These are phyloP conservation scores for Phytopythium oedochilum DNA, from an alignment of 352 stramenopile species.

Conservation along the genomic window DNA sequence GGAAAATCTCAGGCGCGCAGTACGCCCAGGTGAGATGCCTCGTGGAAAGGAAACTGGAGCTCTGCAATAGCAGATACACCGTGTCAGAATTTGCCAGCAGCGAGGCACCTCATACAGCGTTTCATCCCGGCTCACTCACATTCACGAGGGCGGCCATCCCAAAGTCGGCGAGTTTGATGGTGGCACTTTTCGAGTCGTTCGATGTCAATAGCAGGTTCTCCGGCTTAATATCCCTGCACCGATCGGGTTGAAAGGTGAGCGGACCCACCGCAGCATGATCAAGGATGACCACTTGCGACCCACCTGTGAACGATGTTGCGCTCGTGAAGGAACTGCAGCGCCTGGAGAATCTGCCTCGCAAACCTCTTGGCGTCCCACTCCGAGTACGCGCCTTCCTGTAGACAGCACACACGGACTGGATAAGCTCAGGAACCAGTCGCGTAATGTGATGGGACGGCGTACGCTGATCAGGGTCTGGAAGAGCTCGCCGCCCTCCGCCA, in stretches of 20 bases:
- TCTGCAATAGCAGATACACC: conserved; percentile 7
- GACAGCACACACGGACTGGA: neutral
- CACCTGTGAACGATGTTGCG: conserved; percentile 68
- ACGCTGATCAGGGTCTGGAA: conserved; percentile 62
- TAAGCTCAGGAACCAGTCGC: neutral
- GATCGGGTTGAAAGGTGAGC: conserved; percentile 11
- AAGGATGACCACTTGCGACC: conserved; percentile 9
- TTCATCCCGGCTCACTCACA: no score
- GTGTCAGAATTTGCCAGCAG: neutral
- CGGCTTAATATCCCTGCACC: conserved; percentile 66
- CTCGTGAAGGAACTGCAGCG: conserved; percentile 62
- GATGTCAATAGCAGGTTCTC: conserved; percentile 85
- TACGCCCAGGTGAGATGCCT: conserved; percentile 55
- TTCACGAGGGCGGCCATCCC: conserved; percentile 60
- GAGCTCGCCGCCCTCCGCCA: conserved; percentile 55
- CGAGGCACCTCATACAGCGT: no score
- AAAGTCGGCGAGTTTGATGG: conserved; percentile 85
- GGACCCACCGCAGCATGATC: conserved; percentile 19
- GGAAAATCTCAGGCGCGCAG: conserved; percentile 64
- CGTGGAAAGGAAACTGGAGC: conserved; percentile 40
- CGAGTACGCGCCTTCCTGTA: conserved; percentile 64
- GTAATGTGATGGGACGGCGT: neutral
- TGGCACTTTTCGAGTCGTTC: conserved; percentile 50
- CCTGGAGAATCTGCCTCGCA: conserved; percentile 40
- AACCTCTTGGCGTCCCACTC: conserved; percentile 62